Conservation (phyloP, 305 asterid species). For the Solanum hybrid region DNA sequence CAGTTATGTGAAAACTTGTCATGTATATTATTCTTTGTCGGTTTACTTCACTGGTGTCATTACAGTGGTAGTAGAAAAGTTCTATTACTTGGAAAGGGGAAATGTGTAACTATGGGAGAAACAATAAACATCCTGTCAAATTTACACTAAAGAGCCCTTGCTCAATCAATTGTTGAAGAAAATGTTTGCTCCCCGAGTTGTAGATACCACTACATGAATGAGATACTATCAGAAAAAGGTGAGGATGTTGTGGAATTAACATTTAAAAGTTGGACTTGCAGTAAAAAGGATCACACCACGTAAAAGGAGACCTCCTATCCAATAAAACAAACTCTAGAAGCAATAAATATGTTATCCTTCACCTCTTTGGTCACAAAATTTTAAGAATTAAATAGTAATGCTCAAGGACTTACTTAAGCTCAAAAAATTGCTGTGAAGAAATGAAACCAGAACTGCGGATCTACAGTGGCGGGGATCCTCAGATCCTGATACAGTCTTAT, state of each 20-base stretch:
- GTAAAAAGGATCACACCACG: neutral
- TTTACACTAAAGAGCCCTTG: neutral
- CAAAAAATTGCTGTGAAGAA: constrained; percentile 72
- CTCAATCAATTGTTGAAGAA: neutral
- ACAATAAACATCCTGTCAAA: neutral
- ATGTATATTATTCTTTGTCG: neutral
- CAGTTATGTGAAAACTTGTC: neutral
- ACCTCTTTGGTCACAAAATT: neutral
- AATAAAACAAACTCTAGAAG: neutral
- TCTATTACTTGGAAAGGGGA: neutral
- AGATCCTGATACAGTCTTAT: constrained; percentile 14
- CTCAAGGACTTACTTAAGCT: constrained; percentile 38
- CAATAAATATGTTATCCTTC: neutral
- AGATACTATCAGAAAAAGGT: neutral
- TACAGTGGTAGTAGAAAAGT: neutral
- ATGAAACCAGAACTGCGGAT: constrained; percentile 45
- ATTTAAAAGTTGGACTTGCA: neutral
- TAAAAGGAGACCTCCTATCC: neutral
- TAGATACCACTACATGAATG: neutral
- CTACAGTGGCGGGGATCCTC: constrained; percentile 18
- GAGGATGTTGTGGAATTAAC: neutral
- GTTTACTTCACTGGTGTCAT: neutral
- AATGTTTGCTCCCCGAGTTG: neutral
- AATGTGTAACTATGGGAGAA: neutral
- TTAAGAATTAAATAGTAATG: neutral